Evolutionary conservation across 495 filamentous ascomycete genomes (phyloP), one percentile per base, ranked within the genome.

Genomic region (Corynascus novoguineensis): DNA sequence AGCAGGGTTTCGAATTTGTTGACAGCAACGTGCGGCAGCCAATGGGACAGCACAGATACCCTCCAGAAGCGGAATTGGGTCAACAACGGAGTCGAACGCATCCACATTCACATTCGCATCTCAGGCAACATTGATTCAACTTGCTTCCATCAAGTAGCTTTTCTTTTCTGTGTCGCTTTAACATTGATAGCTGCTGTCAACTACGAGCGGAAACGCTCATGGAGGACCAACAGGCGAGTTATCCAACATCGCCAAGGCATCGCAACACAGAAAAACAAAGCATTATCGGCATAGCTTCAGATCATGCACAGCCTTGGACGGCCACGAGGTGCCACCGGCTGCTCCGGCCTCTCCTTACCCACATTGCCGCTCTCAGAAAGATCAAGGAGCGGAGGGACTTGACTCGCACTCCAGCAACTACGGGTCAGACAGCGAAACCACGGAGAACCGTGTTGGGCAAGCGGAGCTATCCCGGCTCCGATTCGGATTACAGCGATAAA

Each of bases 241-340:
- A 19, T 44, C 46, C 42, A 47, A 12, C 37, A 27, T 47, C 31
- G 21, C 47, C 56, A 25, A 37, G 40, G 24, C 53, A 48, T 48
- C 48, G 51, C 45, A 29, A 21, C 40, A 37, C 25, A 4, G 19
- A 14, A 50, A 61, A 52, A 28, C 52, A 57, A 37, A 51, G 11
- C 27, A 46, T 29, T 6, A 25, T 1, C 10, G 32, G 6, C n/a
- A 9, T 11, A 19, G 17, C 29, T 31, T 31, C 53, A 27, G 59
- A 64, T 29, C 48, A 46, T 29, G 4, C 62, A 5, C 60, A 64
- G 50, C 70, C 75, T 28, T 84, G 82, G 82, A 83, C 78, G 7
- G 71, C 80, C 9, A 75, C 80, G 17, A 64, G 80, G 55, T 85
- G 82, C 48, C 73, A 80, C 51, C 75, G 80, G 11, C 68, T 85